Percentiles rank a stretch among this genome's conserved stretches.
Evolutionary conservation across 1,284 basidiomycete genomes (phyloP).

Genomic region (Papiliotrema nemorosa): DNA sequence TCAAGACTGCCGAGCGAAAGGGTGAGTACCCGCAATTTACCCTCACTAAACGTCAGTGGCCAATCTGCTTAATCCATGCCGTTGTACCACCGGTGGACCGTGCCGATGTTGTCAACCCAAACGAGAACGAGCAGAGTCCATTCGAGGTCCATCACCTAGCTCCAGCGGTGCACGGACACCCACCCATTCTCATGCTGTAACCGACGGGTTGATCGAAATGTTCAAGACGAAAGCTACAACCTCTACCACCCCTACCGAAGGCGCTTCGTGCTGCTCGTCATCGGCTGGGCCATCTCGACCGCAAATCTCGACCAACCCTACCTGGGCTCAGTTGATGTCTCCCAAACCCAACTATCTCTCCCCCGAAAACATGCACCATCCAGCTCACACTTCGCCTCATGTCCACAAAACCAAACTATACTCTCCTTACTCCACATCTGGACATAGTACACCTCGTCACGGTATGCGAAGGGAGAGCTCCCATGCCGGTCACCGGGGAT

Average conservation of each 20-base stretch:
- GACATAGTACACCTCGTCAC: slow-evolving; percentile 22
- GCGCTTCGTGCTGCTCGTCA: not conserved
- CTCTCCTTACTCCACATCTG: slow-evolving; percentile 43
- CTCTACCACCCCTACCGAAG: slow-evolving; percentile 1
- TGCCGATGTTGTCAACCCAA: slow-evolving; percentile 59
- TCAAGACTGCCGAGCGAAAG: slow-evolving; percentile 32
- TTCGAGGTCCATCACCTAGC: not conserved
- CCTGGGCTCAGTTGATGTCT: slow-evolving; percentile 3
- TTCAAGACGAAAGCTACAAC: slow-evolving; percentile 31
- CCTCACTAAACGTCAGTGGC: slow-evolving; percentile 16
- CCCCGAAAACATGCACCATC: slow-evolving; percentile 39
- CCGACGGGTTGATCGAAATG: slow-evolving; percentile 32
- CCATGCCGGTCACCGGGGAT: slow-evolving; percentile 4
- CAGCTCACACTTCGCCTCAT: slow-evolving; percentile 41
- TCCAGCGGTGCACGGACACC: slow-evolving; percentile 5
- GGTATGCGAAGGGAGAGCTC: slow-evolving; percentile 5
- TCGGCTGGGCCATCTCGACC: slow-evolving; percentile 14
- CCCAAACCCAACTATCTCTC: slow-evolving; percentile 20
- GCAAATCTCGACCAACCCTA: not conserved
- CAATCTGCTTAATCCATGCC: slow-evolving; percentile 47
- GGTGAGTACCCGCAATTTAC: slow-evolving; percentile 43
- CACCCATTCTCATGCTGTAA: not conserved
- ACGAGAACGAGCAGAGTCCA: slow-evolving; percentile 7
- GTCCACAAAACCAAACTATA: slow-evolving; percentile 50
- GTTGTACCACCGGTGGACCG: slow-evolving; percentile 50